These are phyloP conservation scores for Aspergillus eucalypticola DNA, from an alignment of 2,329 filamentous ascomycete species.

Conservation along the genomic window DNA sequence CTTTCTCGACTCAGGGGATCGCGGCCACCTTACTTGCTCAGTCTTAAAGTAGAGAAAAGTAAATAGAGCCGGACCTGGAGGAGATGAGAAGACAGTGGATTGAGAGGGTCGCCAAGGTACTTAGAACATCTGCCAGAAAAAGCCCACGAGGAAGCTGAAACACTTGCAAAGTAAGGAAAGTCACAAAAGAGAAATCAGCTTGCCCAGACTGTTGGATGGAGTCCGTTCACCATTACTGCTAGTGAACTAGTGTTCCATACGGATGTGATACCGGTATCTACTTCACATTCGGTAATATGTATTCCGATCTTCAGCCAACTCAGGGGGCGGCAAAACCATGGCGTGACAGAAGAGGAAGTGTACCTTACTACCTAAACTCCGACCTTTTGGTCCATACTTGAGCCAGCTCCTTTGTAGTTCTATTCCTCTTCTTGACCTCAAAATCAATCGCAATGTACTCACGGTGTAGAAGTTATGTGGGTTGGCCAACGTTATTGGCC, in stretches of 20 bases:
- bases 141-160: background rate
- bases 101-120: no score
- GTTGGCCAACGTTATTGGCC: no score
- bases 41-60: background rate
- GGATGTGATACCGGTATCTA: background rate
- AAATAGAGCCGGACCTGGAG: background rate
- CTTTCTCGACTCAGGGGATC: constrained; percentile 17
- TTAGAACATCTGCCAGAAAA: no score
- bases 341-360: background rate
- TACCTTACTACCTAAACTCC: background rate
- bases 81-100: background rate
- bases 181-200: background rate
- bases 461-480: no score
- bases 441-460: no score
- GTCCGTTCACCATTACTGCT: background rate
- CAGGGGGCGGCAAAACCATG: background rate
- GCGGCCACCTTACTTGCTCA: background rate
- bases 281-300: background rate
- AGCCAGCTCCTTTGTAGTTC: background rate
- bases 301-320: background rate
- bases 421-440: no score
- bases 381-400: background rate
- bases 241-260: background rate
- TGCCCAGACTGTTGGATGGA: background rate
- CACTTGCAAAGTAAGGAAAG: background rate